Base-by-base conservation (phyloP, 2,329 filamentous ascomycete genomes). In the Exserohilum rostratum region DNA sequence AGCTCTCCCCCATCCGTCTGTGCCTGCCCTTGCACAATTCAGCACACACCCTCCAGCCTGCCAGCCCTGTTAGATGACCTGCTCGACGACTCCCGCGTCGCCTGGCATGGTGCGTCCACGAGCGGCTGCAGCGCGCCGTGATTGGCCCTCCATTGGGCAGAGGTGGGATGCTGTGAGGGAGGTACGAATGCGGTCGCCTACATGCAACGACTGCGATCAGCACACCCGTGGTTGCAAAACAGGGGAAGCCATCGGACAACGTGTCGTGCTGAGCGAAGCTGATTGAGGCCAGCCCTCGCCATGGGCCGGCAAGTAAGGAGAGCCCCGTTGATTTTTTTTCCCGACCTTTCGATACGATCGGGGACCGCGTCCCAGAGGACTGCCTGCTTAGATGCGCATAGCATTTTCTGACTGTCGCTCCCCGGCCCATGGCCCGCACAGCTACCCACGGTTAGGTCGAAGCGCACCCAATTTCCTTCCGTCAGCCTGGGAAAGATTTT, bases 401-500 rank as follows among this genome's bases (percentile, higher is more conserved):
- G 30, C 46, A 54, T 42, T 46, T 47, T 48, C 54, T 46, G 54
- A 60, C 53, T 46, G 50, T 51, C 57, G 31, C 33, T 49, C 33
- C 56, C 40, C 53, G 46, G 46, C 40, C 43, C 53, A 47, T 52
- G 53, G 43, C 43, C 53, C 53, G 46, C 53, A 34, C 44, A 46
- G 22, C 46, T 62, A 60, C 60, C 65, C 65, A 66, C 61, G 54
- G 37, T 7, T 61, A 60, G 53, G 48, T 60, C 63, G 59, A 62
- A 60, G 53, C 49, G 50, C 50, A 53, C 50, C 54, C 58, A 56
- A 63, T 69, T 65, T 64, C 58, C 55, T 63, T 62, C 58, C 61
- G 60, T 58, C 47, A 52, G 59, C 57, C 61, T 62, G 58, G 57
- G 55, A 66, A 66, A 65, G 58, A 57, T 65, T 68, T 68, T 64